Base-by-base conservation (phyloP, 441 rosid species). In the Pelargonium australe region DNA sequence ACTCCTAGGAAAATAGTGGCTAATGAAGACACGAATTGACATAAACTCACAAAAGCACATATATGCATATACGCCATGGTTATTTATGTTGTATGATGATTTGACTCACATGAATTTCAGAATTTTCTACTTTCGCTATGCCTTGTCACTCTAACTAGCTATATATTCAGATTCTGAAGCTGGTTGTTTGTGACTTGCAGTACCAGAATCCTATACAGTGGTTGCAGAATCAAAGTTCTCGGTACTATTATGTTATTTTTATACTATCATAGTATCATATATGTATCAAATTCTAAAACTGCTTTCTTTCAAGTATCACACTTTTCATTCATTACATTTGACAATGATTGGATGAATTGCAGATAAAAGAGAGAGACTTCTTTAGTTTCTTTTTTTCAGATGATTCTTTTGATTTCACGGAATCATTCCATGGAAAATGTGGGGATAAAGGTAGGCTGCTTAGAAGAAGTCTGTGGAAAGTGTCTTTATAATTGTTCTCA, bases 401-500 rank as follows among this genome's bases (percentile, higher is more conserved):
- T 75, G 85, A 73, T 10, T 84, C 90, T 64, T 70, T 76, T 72
- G 68, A 69, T 70, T 95, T 92, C 79, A 70, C 75, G 63, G 97
- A 95, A 71, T 80, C 87, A 72, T 95, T 91, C 83, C 99, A 92
- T 76, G 72, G 66, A 74, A 80, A 63, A 55, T 89, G 96, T 73
- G 98, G 97, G 47, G 99, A 95, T 76, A 95, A 95, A 91, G 97
- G 99, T 95, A 83, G 43, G 71, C 72, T 66, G 14, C 61, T 61
- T 63, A 58, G 76, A 75, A 25, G 19, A 51, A 51, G 58, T 51
- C 58, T 68, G 31, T 68, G 31, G 31, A 31, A 63, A 51, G 19
- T 34, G 66, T 63, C 45, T n/a, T 49, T 20, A 65, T 53, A 63
- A 12, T 66, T 77, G 67, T 34, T 6, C 40, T 41, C 40, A 31